Conservation (phyloP, 108 stramenopile species). For the Aurantiochytrium sp. region DNA sequence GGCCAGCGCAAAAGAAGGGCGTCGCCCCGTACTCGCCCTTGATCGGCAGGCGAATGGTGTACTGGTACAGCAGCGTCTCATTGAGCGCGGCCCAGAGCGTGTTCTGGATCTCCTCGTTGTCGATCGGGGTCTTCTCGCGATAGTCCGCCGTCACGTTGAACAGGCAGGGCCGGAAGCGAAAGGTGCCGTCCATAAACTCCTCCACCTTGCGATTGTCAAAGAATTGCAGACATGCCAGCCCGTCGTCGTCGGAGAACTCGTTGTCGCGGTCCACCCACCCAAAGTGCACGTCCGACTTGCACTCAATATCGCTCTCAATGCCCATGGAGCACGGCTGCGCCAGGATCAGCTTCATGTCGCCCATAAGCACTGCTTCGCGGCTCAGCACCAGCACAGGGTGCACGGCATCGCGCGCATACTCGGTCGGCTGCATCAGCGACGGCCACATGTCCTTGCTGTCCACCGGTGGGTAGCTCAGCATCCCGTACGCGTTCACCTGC, state of each 20-base stretch:
- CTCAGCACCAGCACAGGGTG: neutral
- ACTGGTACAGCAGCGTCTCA: conserved; percentile 12
- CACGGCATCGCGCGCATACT: neutral
- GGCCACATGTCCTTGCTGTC: conserved; percentile 12
- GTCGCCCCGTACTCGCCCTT: neutral
- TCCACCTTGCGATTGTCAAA: conserved; percentile 3
- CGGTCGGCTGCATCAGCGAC: neutral
- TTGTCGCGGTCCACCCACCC: conserved; percentile 9
- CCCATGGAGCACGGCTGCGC: conserved; percentile 33
- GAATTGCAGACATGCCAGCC: neutral
- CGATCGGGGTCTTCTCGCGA: neutral
- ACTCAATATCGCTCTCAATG: neutral
- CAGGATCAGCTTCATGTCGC: conserved; percentile 8
- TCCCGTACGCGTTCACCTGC: neutral
- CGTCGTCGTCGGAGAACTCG: neutral
- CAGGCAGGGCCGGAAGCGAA: conserved; percentile 13
- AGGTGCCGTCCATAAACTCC: neutral
- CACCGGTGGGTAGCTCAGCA: neutral
- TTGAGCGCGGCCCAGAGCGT: conserved; percentile 3
- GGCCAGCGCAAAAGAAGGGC: neutral
- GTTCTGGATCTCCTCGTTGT: neutral
- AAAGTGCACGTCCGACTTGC: conserved; percentile 3
- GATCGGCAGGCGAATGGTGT: neutral
- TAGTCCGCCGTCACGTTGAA: neutral
- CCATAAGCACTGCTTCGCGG: neutral